Base-by-base conservation (phyloP, 2,329 filamentous ascomycete species). In the Ceratocystis variospora region DNA sequence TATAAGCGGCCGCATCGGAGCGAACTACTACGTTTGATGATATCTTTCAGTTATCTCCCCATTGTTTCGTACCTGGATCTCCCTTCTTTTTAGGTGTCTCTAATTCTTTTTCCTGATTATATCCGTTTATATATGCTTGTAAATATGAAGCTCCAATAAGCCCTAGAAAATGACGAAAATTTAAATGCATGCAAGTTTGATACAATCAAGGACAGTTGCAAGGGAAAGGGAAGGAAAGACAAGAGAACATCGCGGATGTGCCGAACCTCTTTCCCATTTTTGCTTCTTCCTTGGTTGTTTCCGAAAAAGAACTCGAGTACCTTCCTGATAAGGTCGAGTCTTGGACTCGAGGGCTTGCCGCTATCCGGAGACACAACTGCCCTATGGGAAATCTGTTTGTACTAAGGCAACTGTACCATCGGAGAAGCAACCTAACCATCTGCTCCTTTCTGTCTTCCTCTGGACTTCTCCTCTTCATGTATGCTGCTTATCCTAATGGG, bases 301-400 rank as follows among this genome's bases (percentile, higher is more conserved):
- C 53, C 28, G 53, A 59, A 17, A 59, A 33, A 41, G 37, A 7
- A 59, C 53, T 59, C 28, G 53, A 37, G 53, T 31, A 37, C 53
- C 28, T 59, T 59, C 53, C 53, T 31, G 17, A 33, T 59, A 31
- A 59, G 53, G 15, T 59, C 10, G 53, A 59, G 53, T 37, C 53
- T 31, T 59, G 25, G 53, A 12, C 53, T 59, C 53, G 53, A n/a
- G 53, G 28, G 15, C 53, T 59, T 59, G 53, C 53, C 53, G 53
- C 53, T 59, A 59, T 59, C 53, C 53, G 53, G 53, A 59, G 53
- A 53, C 15, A 28, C 53, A 59, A n/a, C 28, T 59, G 53, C 25
- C 53, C 53, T 59, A 37, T 59, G 28, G n/a, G n/a, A 12, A 37
- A 59, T 15, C 53, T 59, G 28, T 33, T 59, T 17, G 31, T 31